Percentiles rank a stretch among this genome's conserved stretches.
These are phyloP conservation scores for Xerocomus potaroensis DNA, from an alignment of 768 basidiomycete species.

Conservation along the genomic window DNA sequence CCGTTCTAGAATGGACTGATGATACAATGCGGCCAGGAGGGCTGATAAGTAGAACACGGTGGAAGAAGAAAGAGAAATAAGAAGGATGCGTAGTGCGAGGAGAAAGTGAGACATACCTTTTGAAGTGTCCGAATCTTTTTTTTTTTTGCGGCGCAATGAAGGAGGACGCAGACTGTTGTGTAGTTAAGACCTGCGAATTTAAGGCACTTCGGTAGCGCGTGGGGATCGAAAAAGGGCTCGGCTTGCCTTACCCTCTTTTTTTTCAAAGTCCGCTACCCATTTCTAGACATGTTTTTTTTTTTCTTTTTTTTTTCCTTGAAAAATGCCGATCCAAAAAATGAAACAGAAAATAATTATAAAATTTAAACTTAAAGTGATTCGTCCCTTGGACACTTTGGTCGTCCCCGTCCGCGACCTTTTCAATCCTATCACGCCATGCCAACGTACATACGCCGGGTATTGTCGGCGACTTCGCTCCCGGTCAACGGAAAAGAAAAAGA, in stretches of 20 bases:
- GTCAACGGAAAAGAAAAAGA: not conserved
- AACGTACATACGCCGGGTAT: constrained; percentile 7
- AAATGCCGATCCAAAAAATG: constrained; percentile 24
- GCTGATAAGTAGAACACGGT: constrained; percentile 29
- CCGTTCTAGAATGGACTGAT: constrained; percentile 76
- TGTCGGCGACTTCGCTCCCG: constrained; percentile 8
- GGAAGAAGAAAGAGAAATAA: constrained; percentile 20
- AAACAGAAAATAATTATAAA: not conserved
- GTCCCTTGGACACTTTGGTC: constrained; percentile 22
- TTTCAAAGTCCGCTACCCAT: constrained; percentile 31
- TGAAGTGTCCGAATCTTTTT: constrained; percentile 31
- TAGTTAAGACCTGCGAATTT: constrained; percentile 35
- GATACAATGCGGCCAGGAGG: constrained; percentile 69
- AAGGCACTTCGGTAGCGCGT: constrained; percentile 39
- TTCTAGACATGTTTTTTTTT: constrained; percentile 16
- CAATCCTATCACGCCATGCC: constrained; percentile 9
- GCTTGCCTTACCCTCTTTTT: constrained; percentile 29
- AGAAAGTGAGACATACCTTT: constrained; percentile 43
- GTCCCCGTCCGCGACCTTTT: constrained; percentile 8
- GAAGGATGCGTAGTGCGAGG: constrained; percentile 13
- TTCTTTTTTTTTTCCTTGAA: constrained; percentile 16
- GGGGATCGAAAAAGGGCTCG: constrained; percentile 35
- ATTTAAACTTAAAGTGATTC: constrained; percentile 14
- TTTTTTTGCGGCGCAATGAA: constrained; percentile 30
- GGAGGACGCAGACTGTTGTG: constrained; percentile 30